Evolutionary conservation across 192 early-diverging fungal species (phyloP), one percentile per base, ranked within the genome.

Genomic region (Pilaira anomala): DNA sequence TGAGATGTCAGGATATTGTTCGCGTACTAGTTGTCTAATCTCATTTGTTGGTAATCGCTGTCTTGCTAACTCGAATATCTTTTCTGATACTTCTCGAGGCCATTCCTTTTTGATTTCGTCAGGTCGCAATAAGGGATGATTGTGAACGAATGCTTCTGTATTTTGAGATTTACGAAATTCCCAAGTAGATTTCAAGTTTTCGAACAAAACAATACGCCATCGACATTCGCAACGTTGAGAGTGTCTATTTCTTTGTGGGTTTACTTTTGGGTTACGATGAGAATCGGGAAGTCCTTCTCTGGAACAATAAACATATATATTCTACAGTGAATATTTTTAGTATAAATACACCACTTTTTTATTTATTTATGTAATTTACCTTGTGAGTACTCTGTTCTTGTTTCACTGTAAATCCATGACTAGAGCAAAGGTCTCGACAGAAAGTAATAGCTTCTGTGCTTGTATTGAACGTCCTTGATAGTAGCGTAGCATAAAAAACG

Each of bases 291-390:
- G 62, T 21, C 83, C 83, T 71, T 84, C 83, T 46, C 83, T 69
- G 2, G 83, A 84, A 48, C 83, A 84, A 33, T 84, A 84, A 39
- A 84, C 57, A 42, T 84, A 84, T 7, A 84, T 76, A 51, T 84
- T 82, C 83, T 84, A 69, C 21, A 50, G 14, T 26, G 13, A 29
- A 24, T 60, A n/a, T 44, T 46, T 14, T 26, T 26, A 16, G 12
- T 60, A 57, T 48, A 12, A 9, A 61, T 3, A 25, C 3, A 25
- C 7, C 0, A 30, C 30, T 28, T 29, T 5, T 30, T 9, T 9
- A 56, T 19, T 4, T 56, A 9, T 1, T 28, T 13, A 28, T 64
- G 12, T 40, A 6, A 44, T n/a, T 24, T 14, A 80, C 81, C 71
- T 76, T 80, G 64, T 77, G 80, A 16, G 81, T 73, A 42, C 81